A percentile compares a stretch with the other conserved stretches of the same genome.
These are phyloP conservation scores for Cerioporus squamosus DNA, from an alignment of 1,284 basidiomycete genomes.

Conservation along the genomic window DNA sequence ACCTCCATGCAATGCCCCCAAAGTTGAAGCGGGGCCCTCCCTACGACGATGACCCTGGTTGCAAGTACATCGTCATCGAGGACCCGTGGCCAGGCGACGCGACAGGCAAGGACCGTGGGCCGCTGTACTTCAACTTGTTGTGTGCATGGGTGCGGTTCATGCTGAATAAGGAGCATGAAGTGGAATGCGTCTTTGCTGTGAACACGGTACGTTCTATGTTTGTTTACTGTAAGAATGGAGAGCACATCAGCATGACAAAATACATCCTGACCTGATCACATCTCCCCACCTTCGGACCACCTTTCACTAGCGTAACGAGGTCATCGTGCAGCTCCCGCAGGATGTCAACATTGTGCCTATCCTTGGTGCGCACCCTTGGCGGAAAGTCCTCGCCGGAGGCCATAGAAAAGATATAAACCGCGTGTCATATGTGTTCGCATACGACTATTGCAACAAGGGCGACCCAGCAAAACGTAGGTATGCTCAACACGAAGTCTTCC, in stretches of 20 bases:
- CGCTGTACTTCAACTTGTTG: constrained; percentile 25
- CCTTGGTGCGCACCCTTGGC: constrained; percentile 34
- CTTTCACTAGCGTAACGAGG: constrained; percentile 28
- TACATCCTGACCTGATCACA: background rate
- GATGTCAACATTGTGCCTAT: constrained; percentile 29
- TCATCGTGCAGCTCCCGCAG: constrained; percentile 31
- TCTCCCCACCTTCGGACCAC: background rate
- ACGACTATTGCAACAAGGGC: constrained; percentile 33
- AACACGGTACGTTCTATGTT: constrained; percentile 27
- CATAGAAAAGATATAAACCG: constrained; percentile 14
- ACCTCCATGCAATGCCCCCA: constrained; percentile 3
- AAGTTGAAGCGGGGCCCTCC: constrained; percentile 30
- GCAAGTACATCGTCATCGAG: constrained; percentile 35
- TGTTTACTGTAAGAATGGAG: background rate
- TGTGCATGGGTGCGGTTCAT: constrained; percentile 35
- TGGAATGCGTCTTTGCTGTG: constrained; percentile 25
- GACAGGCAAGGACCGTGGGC: constrained; percentile 21
- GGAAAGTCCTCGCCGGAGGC: constrained; percentile 17
- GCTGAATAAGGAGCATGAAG: constrained; percentile 24
- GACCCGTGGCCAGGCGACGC: constrained; percentile 34
- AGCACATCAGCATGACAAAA: no score
- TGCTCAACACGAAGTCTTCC: background rate
- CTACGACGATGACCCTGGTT: constrained; percentile 34
- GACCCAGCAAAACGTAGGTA: constrained; percentile 34
- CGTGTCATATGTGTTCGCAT: constrained; percentile 35